Conservation (phyloP, 257 asterid genomes). For the Apocynum venetum region DNA sequence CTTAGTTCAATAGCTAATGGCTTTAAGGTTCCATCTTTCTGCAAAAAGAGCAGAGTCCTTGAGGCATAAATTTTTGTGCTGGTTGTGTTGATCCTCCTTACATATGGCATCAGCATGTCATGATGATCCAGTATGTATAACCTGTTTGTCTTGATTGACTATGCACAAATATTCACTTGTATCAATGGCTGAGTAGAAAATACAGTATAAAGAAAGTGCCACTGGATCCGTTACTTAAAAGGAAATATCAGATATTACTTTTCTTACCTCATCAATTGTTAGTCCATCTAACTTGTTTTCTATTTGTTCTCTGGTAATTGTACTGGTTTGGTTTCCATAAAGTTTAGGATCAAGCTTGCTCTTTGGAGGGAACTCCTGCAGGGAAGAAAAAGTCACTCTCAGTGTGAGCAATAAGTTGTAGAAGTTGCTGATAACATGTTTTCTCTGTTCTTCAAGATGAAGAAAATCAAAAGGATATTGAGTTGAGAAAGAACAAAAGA, state of each 20-base stretch:
- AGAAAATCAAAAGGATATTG: neutral
- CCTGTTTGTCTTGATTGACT: slow-evolving; percentile 17
- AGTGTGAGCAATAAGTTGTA: too few relatives aligned
- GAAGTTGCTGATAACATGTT: too few relatives aligned
- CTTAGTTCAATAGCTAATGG: slow-evolving; percentile 25
- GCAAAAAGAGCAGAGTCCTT: slow-evolving; percentile 19
- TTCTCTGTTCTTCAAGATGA: too few relatives aligned
- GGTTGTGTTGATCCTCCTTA: slow-evolving; percentile 12
- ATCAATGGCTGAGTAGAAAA: neutral
- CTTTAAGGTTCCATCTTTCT: slow-evolving; percentile 21
- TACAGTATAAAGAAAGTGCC: neutral
- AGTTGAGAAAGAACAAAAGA: too few relatives aligned
- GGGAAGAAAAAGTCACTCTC: too few relatives aligned
- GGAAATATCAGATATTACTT: too few relatives aligned
- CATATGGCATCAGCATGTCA: slow-evolving; percentile 23
- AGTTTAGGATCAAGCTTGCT: slow-evolving; percentile 52
- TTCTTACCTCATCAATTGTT: slow-evolving; percentile 43
- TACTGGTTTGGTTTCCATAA: slow-evolving; percentile 60
- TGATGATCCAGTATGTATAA: slow-evolving; percentile 21
- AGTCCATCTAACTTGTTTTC: slow-evolving; percentile 42
- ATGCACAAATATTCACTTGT: neutral
- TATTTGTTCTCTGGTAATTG: slow-evolving; percentile 46
- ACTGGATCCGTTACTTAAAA: neutral
- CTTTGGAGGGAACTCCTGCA: slow-evolving; percentile 36
- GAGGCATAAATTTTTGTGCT: slow-evolving; percentile 18